These are phyloP conservation scores for Endoconidiophora polonica DNA, from an alignment of 2,329 filamentous ascomycete species.

Conservation along the genomic window DNA sequence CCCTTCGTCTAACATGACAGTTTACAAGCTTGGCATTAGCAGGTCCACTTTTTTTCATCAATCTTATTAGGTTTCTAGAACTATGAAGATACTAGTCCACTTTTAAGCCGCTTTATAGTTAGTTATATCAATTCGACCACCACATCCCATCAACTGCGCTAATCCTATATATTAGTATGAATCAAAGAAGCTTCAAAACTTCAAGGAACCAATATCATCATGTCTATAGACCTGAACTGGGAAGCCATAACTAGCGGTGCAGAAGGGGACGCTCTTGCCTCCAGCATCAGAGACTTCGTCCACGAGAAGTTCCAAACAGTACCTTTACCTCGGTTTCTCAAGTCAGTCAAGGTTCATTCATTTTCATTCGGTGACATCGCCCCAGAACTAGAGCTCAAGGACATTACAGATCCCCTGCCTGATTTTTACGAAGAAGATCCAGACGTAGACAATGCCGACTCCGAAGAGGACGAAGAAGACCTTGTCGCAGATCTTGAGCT, in stretches of 20 bases:
- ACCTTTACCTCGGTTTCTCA: constrained; percentile 84
- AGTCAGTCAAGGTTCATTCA: constrained; percentile 82
- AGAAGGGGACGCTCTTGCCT: constrained; percentile 70
- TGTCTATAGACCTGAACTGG: constrained; percentile 99
- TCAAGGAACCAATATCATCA: constrained; percentile 22
- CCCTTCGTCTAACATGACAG: too few relatives aligned
- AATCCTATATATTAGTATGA: too few relatives aligned
- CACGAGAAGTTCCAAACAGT: constrained; percentile 92
- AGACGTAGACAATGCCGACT: constrained; percentile 32
- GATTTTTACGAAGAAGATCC: constrained; percentile 87
- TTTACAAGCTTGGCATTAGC: too few relatives aligned
- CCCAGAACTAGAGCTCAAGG: constrained; percentile 81
- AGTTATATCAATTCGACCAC: too few relatives aligned
- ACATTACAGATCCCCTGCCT: constrained; percentile 85
- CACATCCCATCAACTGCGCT: too few relatives aligned
- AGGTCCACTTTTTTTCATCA: too few relatives aligned
- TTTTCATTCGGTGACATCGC: constrained; percentile 80
- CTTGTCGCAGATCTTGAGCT: constrained; percentile 10
- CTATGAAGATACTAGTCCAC: too few relatives aligned
- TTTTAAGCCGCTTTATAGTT: too few relatives aligned
- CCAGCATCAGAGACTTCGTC: constrained; percentile 79
- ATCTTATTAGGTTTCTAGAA: too few relatives aligned
- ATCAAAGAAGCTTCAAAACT: too few relatives aligned
- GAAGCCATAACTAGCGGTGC: constrained; percentile 76
- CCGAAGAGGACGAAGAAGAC: constrained; percentile 23